Conservation (phyloP, 768 basidiomycete genomes). For the Russula virescens region DNA sequence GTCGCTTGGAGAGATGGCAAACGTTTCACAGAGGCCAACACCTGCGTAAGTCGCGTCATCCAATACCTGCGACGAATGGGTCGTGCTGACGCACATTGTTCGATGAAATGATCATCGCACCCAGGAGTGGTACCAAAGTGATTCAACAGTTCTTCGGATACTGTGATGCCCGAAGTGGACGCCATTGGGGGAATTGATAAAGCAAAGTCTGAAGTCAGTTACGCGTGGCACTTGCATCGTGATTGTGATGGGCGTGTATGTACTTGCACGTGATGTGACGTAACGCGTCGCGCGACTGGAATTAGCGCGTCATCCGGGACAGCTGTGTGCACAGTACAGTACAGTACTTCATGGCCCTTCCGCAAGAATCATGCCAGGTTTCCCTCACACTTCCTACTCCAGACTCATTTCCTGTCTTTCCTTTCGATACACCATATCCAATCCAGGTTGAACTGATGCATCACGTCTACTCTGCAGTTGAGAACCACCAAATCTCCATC, state of each 20-base stretch:
- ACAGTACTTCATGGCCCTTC: not conserved
- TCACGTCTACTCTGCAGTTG: constrained; percentile 76
- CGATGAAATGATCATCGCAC: constrained; percentile 16
- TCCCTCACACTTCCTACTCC: constrained; percentile 53
- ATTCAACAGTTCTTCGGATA: not conserved
- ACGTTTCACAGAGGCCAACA: constrained; percentile 56
- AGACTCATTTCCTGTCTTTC: constrained; percentile 67
- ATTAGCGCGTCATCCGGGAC: no score
- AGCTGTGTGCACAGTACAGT: no score
- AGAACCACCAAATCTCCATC: constrained; percentile 68
- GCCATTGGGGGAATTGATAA: not conserved
- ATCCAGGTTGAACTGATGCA: constrained; percentile 88
- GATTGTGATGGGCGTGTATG: not conserved
- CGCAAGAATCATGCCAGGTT: not conserved
- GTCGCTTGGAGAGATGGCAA: constrained; percentile 45
- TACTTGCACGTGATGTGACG: constrained; percentile 16
- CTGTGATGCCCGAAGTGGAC: not conserved
- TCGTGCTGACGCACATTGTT: constrained; percentile 11
- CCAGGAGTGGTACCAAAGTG: constrained; percentile 12
- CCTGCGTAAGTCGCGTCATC: constrained; percentile 36
- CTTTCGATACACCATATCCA: constrained; percentile 73
- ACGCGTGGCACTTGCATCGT: no score
- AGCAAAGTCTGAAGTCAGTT: not conserved
- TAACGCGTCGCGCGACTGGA: constrained; percentile 6
- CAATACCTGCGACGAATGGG: not conserved